These are phyloP conservation scores for Gautieria morchelliformis DNA, from an alignment of 768 basidiomycete species.

Conservation along the genomic window DNA sequence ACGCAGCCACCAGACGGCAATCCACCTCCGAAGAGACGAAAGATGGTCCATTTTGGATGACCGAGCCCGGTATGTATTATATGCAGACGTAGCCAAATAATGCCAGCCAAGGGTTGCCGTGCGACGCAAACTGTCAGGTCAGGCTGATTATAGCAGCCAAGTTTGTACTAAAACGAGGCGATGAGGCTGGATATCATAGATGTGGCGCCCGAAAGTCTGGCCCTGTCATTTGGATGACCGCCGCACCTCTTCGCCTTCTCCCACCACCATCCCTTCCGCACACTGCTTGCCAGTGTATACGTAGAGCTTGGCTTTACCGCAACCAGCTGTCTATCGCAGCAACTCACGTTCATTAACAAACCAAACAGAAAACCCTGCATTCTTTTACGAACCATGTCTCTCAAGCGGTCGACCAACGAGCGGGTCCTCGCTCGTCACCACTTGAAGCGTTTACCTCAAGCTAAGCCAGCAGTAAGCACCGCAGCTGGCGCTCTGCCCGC, in stretches of 20 bases:
- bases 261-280: background rate
- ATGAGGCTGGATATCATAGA: too few species aligned
- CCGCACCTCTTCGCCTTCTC: background rate
- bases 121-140: too few species aligned
- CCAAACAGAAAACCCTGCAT: background rate
- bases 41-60: slow-evolving; percentile 1
- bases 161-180: too few species aligned
- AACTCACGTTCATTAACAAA: background rate
- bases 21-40: background rate
- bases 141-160: too few species aligned
- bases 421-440: slow-evolving; percentile 4
- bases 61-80: background rate
- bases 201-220: too few species aligned
- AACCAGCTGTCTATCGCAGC: background rate
- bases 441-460: background rate
- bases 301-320: background rate
- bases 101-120: too few species aligned
- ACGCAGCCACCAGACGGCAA: too few species aligned
- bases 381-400: background rate
- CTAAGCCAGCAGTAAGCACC: too few species aligned
- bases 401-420: slow-evolving; percentile 1
- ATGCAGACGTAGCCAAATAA: background rate
- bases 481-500: too few species aligned
- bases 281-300: background rate
- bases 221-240: too few species aligned